These are phyloP conservation scores for Ocimum tenuiflorum DNA, from an alignment of 257 asterid genomes.

Conservation along the genomic window DNA sequence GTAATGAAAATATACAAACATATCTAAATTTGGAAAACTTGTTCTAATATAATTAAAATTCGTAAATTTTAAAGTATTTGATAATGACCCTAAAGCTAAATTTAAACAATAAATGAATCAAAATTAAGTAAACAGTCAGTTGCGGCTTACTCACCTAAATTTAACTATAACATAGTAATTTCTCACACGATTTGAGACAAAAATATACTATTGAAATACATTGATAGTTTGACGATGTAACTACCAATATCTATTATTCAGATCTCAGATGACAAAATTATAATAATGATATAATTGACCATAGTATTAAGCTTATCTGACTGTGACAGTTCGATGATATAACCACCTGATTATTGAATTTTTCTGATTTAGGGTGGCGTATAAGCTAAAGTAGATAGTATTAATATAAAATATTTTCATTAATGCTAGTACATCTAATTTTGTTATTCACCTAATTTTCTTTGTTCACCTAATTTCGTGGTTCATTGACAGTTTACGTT, in stretches of 20 bases:
- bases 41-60: no score
- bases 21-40: no score
- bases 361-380: slow-evolving; percentile 7
- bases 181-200: no score
- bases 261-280: neutral
- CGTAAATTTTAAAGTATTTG: no score
- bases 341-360: neutral
- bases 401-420: neutral
- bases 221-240: neutral
- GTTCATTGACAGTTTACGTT: neutral
- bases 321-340: neutral
- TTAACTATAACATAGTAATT: no score
- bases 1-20: no score
- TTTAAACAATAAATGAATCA: no score
- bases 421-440: neutral
- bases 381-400: slow-evolving; percentile 9
- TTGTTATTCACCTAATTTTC: slow-evolving; percentile 10
- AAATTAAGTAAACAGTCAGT: no score
- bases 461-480: neutral
- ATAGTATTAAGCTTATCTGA: neutral
- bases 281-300: no score
- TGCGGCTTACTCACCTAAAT: no score
- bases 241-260: neutral
- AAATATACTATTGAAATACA: neutral
- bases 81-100: no score